Evolutionary conservation across 495 filamentous ascomycete species (phyloP).

Genomic region (Symbiotaphrina buchneri): DNA sequence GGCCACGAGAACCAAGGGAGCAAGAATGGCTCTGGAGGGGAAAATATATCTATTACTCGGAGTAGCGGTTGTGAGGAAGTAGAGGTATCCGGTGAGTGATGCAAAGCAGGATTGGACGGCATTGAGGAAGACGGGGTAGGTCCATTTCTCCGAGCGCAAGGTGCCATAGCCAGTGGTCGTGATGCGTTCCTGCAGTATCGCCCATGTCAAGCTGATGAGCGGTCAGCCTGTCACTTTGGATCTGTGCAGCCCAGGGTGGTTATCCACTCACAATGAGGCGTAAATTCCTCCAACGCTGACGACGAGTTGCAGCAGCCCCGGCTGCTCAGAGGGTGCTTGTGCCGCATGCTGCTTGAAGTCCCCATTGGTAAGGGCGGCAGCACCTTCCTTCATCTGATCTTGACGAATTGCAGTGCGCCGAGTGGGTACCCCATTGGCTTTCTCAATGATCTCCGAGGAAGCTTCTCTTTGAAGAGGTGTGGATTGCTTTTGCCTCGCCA

Average conservation of each 20-base stretch:
- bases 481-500: slow-evolving; percentile 54
- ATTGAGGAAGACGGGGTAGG: slow-evolving; percentile 82
- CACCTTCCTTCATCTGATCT: no score
- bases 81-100: slow-evolving; percentile 53
- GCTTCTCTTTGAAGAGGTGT: slow-evolving; percentile 39
- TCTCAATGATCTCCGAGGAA: slow-evolving; percentile 42
- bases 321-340: slow-evolving; percentile 16
- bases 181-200: slow-evolving; percentile 87
- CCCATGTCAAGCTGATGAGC: slow-evolving; percentile 85
- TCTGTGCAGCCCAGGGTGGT: no score
- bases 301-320: slow-evolving; percentile 45
- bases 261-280: slow-evolving; percentile 75
- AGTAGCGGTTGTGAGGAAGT: slow-evolving; percentile 40
- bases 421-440: no score
- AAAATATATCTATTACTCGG: slow-evolving; percentile 38
- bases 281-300: slow-evolving; percentile 89
- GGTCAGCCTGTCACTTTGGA: no score
- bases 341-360: no score
- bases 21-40: slow-evolving; percentile 45
- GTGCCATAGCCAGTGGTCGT: slow-evolving; percentile 79
- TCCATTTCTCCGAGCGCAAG: slow-evolving; percentile 41
- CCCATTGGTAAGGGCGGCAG: no score
- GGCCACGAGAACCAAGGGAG: slow-evolving; percentile 67
- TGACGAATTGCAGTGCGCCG: no score
- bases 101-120: slow-evolving; percentile 90